These are phyloP conservation scores for Phialophora chinensis DNA, from an alignment of 2,329 filamentous ascomycete species.

Conservation along the genomic window DNA sequence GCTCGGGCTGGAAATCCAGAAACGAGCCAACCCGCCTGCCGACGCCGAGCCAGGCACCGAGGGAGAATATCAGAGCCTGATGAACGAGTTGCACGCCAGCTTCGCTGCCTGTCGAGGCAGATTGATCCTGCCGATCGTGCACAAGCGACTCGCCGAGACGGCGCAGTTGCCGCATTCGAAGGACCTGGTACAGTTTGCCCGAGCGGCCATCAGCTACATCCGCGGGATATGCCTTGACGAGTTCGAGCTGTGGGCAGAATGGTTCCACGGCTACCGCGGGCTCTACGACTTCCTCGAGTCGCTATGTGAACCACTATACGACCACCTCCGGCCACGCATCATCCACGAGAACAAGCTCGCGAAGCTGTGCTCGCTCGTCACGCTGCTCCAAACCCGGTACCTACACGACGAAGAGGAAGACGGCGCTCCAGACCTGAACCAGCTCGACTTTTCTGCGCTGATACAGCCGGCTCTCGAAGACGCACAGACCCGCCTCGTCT, in stretches of 20 bases:
- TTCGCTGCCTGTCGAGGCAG: constrained; percentile 65
- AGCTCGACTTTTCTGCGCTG: constrained; percentile 66
- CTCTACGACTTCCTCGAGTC: constrained; percentile 71
- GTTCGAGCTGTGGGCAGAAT: constrained; percentile 70
- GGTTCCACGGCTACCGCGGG: constrained; percentile 68
- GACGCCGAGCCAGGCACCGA: constrained; percentile 64
- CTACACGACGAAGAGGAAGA: constrained; percentile 64
- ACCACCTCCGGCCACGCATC: constrained; percentile 67
- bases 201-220: constrained; percentile 68
- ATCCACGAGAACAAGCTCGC: constrained; percentile 71
- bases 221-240: constrained; percentile 70
- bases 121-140: constrained; percentile 66
- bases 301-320: constrained; percentile 71
- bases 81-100: constrained; percentile 69
- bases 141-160: constrained; percentile 63
- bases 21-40: constrained; percentile 65
- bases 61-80: constrained; percentile 69
- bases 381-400: constrained; percentile 69
- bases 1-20: constrained; percentile 71
- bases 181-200: constrained; percentile 69
- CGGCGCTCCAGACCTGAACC: constrained; percentile 56
- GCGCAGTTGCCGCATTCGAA: constrained; percentile 65
- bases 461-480: constrained; percentile 71
- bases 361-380: constrained; percentile 71
- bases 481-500: constrained; percentile 70